Base-by-base conservation (phyloP, 2,329 filamentous ascomycete species). In the Corynespora cassiicola region DNA sequence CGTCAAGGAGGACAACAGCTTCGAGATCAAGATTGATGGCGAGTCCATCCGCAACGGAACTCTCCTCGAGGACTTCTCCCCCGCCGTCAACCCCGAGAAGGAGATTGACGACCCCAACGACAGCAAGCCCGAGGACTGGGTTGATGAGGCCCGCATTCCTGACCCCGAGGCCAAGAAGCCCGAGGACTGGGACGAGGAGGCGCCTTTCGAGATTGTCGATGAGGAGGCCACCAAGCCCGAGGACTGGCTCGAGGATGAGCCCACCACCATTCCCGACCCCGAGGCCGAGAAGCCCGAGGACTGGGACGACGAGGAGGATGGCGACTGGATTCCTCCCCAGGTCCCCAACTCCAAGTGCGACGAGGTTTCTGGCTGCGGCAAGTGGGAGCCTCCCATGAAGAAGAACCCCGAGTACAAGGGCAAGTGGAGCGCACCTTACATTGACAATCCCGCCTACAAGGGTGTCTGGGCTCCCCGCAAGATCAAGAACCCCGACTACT, bases 281-380 rank as follows among this genome's bases (percentile, higher is more conserved):
- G 90, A 96, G 77, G 90, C 92, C 34, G 80, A 88, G 78, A 99
- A 97, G 86, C 94, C 94, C 49, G 91, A 96, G 76, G 94, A 97
- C 70, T 99, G 94, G 94, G 92, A 96, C 75, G 92, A 99, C 44
- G 94, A 99, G 78, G 94, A 99, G 78, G 94, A 99, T 71, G 94
- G 94, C 72, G 94, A 99, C 78, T 99, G 91, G 90, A 73, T 95
- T 56, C 76, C 91, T 35, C 94, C 92, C 42, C 90, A 85, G 38
- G 84, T 99, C 38, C 82, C 90, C 69, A 97, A 99, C 84, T 88
- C 92, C 73, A 96, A 96, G 84, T 97, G 94, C 68, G 83, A 85
- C 52, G 92, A 97, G 42, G 88, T 78, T 54, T 91, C 92, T 76
- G 94, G 94, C 65, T 97, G 94, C 72, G 94, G 94, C 63, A 83